Evolutionary conservation across 495 filamentous ascomycete species (phyloP).

Genomic region (Aspergillus homomorphus): DNA sequence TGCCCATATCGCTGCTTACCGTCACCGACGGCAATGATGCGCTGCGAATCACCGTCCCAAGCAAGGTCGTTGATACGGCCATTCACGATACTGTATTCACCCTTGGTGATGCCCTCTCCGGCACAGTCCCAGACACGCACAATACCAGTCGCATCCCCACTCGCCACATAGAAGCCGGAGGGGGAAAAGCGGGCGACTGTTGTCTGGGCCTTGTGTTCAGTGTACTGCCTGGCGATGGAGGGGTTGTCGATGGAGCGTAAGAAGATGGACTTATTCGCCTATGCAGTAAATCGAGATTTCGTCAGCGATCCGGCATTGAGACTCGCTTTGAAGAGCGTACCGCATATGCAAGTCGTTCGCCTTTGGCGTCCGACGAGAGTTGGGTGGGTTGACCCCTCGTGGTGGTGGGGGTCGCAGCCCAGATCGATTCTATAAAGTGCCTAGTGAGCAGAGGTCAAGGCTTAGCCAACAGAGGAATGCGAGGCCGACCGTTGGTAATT

Average conservation of each 20-base stretch:
- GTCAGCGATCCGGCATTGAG: neutral
- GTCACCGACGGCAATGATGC: conserved; percentile 92
- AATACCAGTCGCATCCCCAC: conserved; percentile 77
- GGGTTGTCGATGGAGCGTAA: conserved; percentile 90
- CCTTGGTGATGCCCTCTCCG: conserved; percentile 57
- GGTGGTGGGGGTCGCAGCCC: conserved; percentile 77
- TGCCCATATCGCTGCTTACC: conserved; percentile 92
- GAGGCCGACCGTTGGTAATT: conserved; percentile 42
- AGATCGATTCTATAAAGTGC: conserved; percentile 56
- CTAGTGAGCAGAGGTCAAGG: conserved; percentile 11
- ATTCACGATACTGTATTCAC: conserved; percentile 91
- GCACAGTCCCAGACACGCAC: conserved; percentile 85
- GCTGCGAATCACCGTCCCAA: conserved; percentile 96
- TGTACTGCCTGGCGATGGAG: conserved; percentile 78
- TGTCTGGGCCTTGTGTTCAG: conserved; percentile 77
- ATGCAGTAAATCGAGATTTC: conserved; percentile 1
- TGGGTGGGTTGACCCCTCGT: conserved; percentile 85
- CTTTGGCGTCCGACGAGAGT: conserved; percentile 85
- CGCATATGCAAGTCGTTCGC: conserved; percentile 89
- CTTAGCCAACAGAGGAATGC: neutral
- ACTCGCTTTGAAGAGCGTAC: conserved; percentile 51
- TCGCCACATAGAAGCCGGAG: conserved; percentile 93
- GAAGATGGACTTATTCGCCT: conserved; percentile 97
- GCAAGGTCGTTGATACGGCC: conserved; percentile 94
- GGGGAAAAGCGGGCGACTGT: conserved; percentile 94